These are phyloP conservation scores for Microcyclosporella mali DNA, from an alignment of 2,329 filamentous ascomycete genomes.

Conservation along the genomic window DNA sequence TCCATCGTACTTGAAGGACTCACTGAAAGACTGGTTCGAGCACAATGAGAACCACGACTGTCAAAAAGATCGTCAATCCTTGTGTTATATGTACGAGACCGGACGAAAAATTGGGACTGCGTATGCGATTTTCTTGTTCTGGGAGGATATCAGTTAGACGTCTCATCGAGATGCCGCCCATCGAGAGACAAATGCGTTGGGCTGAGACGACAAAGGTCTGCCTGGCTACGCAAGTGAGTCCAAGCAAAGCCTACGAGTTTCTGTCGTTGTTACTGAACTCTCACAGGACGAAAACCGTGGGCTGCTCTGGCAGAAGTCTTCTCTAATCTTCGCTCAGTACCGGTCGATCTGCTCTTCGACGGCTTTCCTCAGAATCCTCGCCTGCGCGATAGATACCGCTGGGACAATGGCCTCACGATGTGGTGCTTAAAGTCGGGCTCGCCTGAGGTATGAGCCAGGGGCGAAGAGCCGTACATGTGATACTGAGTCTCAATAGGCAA, in stretches of 20 bases:
- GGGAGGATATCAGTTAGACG: conserved; percentile 16
- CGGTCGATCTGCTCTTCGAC: conserved; percentile 4
- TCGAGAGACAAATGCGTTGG: conserved; percentile 36
- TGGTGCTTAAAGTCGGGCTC: neutral
- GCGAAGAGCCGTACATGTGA: conserved; percentile 5
- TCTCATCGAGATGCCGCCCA: conserved; percentile 13
- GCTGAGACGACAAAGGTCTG: conserved; percentile 33
- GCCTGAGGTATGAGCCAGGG: neutral
- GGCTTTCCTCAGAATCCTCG: conserved; percentile 19
- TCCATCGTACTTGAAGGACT: conserved; percentile 49
- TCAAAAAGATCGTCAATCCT: conserved; percentile 9
- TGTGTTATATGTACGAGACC: conserved; percentile 13
- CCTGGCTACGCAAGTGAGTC: conserved; percentile 32
- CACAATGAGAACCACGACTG: conserved; percentile 34
- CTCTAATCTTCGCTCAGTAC: conserved; percentile 6
- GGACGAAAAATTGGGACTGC: conserved; percentile 17
- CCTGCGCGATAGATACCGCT: conserved; percentile 14
- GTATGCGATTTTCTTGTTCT: conserved; percentile 15
- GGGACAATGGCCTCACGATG: neutral
- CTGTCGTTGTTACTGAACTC: too few relatives aligned
- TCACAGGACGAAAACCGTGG: conserved; percentile 37
- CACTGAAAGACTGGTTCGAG: conserved; percentile 40
- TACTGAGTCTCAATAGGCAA: conserved; percentile 3
- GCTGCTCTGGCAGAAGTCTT: conserved; percentile 32
- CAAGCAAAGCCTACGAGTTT: too few relatives aligned